Conservation (phyloP, 192 early-diverging fungal species). For the Linnemannia zychae region DNA sequence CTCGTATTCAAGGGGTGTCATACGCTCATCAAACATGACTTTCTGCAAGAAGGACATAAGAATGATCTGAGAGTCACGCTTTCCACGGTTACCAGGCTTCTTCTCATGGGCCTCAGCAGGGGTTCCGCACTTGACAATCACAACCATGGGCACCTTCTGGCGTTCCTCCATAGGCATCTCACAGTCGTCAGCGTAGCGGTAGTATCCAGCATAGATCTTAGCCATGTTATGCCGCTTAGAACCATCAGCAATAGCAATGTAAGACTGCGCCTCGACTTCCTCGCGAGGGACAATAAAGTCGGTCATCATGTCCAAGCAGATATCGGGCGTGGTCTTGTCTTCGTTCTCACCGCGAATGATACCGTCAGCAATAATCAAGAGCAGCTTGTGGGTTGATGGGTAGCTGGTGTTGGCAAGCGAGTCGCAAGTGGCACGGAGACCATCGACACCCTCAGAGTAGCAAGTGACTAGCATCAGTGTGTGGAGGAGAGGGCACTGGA, state of each 20-base stretch:
- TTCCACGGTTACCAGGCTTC: slow-evolving; percentile 90
- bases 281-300: slow-evolving; percentile 75
- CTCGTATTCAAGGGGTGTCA: slow-evolving; percentile 84
- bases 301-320: slow-evolving; percentile 84
- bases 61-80: slow-evolving; percentile 95
- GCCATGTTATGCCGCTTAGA: slow-evolving; percentile 93
- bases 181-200: slow-evolving; percentile 72
- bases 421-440: slow-evolving; percentile 80
- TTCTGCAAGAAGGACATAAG: slow-evolving; percentile 94
- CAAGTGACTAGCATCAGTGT: slow-evolving; percentile 84
- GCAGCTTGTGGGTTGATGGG: slow-evolving; percentile 80
- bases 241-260: slow-evolving; percentile 92
- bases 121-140: slow-evolving; percentile 82
- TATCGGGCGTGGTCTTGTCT: slow-evolving; percentile 79
- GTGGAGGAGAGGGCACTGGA: slow-evolving; percentile 66
- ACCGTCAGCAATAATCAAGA: slow-evolving; percentile 85
- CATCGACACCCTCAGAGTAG: slow-evolving; percentile 83
- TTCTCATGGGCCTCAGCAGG: slow-evolving; percentile 71
- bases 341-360: slow-evolving; percentile 84
- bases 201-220: slow-evolving; percentile 93
- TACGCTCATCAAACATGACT: slow-evolving; percentile 84
- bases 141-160: slow-evolving; percentile 77
- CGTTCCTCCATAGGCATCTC: slow-evolving; percentile 59
- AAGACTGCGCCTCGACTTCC: slow-evolving; percentile 80
- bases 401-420: slow-evolving; percentile 82